Evolutionary conservation across 164 flowering plant species (phyloP).

Genomic region (Akebia trifoliata): DNA sequence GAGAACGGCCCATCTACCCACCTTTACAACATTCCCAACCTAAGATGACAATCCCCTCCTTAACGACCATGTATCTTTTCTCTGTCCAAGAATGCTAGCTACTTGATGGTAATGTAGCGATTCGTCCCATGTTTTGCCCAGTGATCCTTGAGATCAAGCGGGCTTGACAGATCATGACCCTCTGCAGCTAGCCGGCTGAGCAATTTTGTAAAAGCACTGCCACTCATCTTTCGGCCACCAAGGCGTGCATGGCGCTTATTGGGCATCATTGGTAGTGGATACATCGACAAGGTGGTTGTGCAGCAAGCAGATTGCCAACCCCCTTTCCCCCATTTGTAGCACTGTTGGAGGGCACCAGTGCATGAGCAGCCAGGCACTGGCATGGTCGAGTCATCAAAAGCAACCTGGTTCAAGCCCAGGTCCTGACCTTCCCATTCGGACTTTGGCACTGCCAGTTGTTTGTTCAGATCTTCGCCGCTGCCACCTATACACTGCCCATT

Average conservation of each 20-base stretch:
- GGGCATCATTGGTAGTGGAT: conserved; percentile 66
- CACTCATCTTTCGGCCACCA: conserved; percentile 82
- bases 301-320: conserved; percentile 89
- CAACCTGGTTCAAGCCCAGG: conserved; percentile 61
- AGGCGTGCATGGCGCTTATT: conserved; percentile 71
- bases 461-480: conserved; percentile 35
- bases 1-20: background rate
- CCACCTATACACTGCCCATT: conserved; percentile 29
- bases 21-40: background rate
- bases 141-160: conserved; percentile 65
- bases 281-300: conserved; percentile 60
- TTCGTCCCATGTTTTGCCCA: conserved; percentile 87
- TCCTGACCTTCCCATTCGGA: conserved; percentile 76
- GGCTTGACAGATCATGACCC: conserved; percentile 56
- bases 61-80: background rate
- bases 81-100: conserved; percentile 11
- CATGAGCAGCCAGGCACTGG: conserved; percentile 71
- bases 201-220: conserved; percentile 58
- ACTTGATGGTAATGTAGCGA: conserved; percentile 70
- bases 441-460: conserved; percentile 35
- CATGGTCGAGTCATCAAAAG: conserved; percentile 69
- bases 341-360: conserved; percentile 55
- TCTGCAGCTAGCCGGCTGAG: conserved; percentile 60
- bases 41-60: background rate
- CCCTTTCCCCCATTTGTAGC: conserved; percentile 84